phyloP scores from a whole-genome alignment of 768 basidiomycete genomes.

The Mycena leptocephala region DNA sequence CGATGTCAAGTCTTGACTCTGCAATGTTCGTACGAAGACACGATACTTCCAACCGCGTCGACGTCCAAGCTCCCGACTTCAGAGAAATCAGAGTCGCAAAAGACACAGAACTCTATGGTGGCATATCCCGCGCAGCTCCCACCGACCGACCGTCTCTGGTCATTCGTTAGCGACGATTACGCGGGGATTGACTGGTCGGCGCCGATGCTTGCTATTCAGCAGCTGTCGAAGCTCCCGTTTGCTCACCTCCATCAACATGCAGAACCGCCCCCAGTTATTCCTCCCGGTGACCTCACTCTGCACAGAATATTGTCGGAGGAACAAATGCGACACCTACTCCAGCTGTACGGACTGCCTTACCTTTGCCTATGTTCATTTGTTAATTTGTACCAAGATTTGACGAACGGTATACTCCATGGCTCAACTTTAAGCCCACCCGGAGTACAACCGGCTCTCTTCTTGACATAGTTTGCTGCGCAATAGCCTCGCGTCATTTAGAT shows the following conservation, averaged over 20 bases:
- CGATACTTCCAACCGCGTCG: conserved; percentile 22
- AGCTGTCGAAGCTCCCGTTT: conserved; percentile 26
- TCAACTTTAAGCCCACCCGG: conserved; percentile 53
- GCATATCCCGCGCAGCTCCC: conserved; percentile 35
- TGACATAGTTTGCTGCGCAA: conserved; percentile 57
- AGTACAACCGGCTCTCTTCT: conserved; percentile 48
- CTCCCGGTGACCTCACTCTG: conserved; percentile 45
- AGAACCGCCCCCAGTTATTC: conserved; percentile 40
- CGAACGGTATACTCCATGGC: conserved; percentile 59
- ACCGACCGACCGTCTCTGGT: conserved; percentile 56
- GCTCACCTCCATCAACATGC: neutral
- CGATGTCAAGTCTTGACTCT: conserved; percentile 60
- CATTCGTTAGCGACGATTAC: conserved; percentile 51
- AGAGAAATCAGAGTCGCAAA: neutral
- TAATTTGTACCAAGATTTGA: conserved; percentile 60
- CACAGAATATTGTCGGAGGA: conserved; percentile 50
- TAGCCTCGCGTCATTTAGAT: conserved; percentile 59
- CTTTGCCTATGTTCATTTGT: conserved; percentile 45
- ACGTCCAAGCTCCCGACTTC: conserved; percentile 8
- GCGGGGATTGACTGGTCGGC: conserved; percentile 54
- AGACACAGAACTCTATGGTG: neutral
- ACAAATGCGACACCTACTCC: conserved; percentile 48
- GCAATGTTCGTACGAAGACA: conserved; percentile 59
- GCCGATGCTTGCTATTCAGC: conserved; percentile 60
- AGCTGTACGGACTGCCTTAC: conserved; percentile 45